Conservation (phyloP, 805 yeast genomes). For the Barnettozyma botsteinii region DNA sequence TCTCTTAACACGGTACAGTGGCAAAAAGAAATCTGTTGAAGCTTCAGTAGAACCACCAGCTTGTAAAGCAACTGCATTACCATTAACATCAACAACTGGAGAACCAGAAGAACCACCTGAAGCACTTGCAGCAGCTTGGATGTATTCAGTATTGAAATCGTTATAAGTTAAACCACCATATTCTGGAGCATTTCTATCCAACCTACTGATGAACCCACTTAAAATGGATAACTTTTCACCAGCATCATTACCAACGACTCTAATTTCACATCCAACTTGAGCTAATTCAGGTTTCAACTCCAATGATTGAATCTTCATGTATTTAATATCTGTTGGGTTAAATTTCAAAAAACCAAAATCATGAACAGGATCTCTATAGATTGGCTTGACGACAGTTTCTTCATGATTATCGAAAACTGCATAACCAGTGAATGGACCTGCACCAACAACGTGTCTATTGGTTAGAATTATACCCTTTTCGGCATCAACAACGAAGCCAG, state of each 20-base stretch:
- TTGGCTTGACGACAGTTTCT: constrained; percentile 79
- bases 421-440: constrained; percentile 90
- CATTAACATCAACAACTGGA: constrained; percentile 89
- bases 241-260: constrained; percentile 95
- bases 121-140: constrained; percentile 94
- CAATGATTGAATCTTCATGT: constrained; percentile 64
- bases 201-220: constrained; percentile 71
- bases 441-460: constrained; percentile 91
- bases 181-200: constrained; percentile 92
- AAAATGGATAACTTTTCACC: constrained; percentile 89
- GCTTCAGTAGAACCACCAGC: constrained; percentile 93
- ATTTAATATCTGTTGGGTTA: constrained; percentile 64
- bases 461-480: constrained; percentile 78
- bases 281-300: constrained; percentile 77
- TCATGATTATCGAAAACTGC: constrained; percentile 94
- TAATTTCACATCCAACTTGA: constrained; percentile 84
- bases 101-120: constrained; percentile 96
- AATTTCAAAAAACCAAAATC: constrained; percentile 88
- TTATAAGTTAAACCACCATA: constrained; percentile 84
- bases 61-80: constrained; percentile 83
- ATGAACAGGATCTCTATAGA: constrained; percentile 91
- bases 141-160: constrained; percentile 90
- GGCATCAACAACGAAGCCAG: constrained; percentile 90
- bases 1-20: constrained; percentile 75
- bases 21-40: constrained; percentile 88